These are phyloP conservation scores for Fraxinus nigra DNA, from an alignment of 305 asterid genomes.

Conservation along the genomic window DNA sequence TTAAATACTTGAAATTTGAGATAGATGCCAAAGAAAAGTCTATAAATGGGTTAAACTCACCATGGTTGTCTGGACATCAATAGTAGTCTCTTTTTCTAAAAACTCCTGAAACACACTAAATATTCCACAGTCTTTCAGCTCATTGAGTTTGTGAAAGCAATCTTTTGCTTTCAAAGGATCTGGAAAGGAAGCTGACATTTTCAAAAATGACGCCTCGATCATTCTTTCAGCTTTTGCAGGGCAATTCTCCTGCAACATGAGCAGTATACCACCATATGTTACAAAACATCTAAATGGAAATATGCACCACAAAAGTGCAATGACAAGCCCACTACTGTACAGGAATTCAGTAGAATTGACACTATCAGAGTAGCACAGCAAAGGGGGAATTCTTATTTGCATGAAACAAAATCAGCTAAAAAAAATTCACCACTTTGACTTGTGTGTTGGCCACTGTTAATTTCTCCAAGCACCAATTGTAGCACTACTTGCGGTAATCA, in stretches of 20 bases:
- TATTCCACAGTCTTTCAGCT: conserved; percentile 37
- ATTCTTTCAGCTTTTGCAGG: conserved; percentile 48
- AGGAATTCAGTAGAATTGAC: background rate
- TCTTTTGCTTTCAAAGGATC: conserved; percentile 71
- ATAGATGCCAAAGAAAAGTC: conserved; percentile 19
- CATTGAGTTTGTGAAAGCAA: conserved; percentile 55
- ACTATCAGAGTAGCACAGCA: background rate
- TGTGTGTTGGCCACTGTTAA: background rate
- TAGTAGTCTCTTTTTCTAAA: conserved; percentile 36
- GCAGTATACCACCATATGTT: conserved; percentile 8
- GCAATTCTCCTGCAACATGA: conserved; percentile 44
- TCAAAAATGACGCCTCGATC: conserved; percentile 45
- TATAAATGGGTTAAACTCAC: conserved; percentile 35
- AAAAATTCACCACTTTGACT: background rate
- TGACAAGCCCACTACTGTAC: conserved; percentile 7
- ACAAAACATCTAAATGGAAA: background rate
- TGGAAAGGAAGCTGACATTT: conserved; percentile 67
- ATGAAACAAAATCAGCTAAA: background rate
- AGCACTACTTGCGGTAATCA: background rate
- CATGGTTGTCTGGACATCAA: conserved; percentile 44
- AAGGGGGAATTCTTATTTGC: background rate
- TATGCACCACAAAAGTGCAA: conserved; percentile 20
- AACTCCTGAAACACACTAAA: conserved; percentile 41
- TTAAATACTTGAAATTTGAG: background rate
- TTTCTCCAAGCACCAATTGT: background rate